These are phyloP conservation scores for Asterochloris sp. DNA, from an alignment of 139 green algal genomes.

Conservation along the genomic window DNA sequence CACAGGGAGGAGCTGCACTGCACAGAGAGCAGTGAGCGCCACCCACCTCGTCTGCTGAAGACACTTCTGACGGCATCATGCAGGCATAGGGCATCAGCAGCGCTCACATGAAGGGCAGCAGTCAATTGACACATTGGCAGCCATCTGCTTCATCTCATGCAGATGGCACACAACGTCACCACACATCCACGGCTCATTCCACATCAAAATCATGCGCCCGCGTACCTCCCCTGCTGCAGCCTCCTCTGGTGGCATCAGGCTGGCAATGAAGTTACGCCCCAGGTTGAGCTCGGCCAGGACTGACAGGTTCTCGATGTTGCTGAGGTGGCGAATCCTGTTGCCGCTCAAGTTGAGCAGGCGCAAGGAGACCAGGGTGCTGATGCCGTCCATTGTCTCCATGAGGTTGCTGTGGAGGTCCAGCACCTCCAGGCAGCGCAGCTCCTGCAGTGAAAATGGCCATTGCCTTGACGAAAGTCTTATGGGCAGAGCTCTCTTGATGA, in stretches of 20 bases:
- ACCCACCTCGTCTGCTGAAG: too few species aligned
- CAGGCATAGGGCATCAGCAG: background rate
- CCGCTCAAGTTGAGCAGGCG: slow-evolving; percentile 30
- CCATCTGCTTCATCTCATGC: background rate
- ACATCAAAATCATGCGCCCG: background rate
- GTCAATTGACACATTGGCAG: slow-evolving; percentile 10
- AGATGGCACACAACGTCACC: background rate
- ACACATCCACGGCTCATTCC: background rate
- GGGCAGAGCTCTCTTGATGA: too few species aligned
- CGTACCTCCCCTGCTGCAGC: background rate
- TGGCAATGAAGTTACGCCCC: slow-evolving; percentile 23
- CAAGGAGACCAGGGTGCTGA: slow-evolving; percentile 19
- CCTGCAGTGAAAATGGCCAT: background rate
- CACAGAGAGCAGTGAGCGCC: too few species aligned
- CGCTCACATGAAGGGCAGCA: slow-evolving; percentile 19
- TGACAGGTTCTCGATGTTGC: slow-evolving; percentile 6
- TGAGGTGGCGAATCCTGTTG: slow-evolving; percentile 22
- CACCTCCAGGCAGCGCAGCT: slow-evolving; percentile 28
- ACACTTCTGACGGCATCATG: background rate
- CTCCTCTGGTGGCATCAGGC: background rate
- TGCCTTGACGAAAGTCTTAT: too few species aligned
- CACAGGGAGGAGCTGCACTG: too few species aligned
- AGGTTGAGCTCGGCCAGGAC: slow-evolving; percentile 30
- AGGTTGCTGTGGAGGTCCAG: slow-evolving; percentile 38
- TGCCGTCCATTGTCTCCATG: background rate